These are phyloP conservation scores for Phytophthora meadii DNA, from an alignment of 352 stramenopile genomes.

Conservation along the genomic window DNA sequence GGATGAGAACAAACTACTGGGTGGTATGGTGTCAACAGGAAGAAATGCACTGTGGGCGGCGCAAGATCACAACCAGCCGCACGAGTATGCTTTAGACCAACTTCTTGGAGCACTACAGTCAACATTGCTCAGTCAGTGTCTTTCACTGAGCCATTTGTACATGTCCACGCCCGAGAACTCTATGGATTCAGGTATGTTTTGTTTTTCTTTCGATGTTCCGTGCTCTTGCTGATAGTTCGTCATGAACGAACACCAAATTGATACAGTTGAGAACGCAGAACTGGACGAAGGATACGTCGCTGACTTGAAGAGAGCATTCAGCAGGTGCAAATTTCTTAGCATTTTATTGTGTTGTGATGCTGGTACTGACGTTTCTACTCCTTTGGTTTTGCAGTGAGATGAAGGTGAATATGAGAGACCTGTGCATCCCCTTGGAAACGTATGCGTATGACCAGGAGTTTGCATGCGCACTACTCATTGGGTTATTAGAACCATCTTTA, in stretches of 20 bases:
- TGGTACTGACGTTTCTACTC: conserved; percentile 10
- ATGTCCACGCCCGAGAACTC: conserved; percentile 82
- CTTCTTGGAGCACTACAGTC: conserved; percentile 74
- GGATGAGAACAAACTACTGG: conserved; percentile 72
- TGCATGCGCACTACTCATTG: conserved; percentile 70
- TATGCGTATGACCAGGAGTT: conserved; percentile 88
- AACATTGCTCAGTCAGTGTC: conserved; percentile 69
- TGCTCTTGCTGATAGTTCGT: conserved; percentile 2
- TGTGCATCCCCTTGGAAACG: conserved; percentile 84
- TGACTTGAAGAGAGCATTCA: conserved; percentile 61
- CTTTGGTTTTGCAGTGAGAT: conserved; percentile 62
- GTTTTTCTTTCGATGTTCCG: background rate
- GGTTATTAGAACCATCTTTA: conserved; percentile 71
- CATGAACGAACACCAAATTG: background rate
- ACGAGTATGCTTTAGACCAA: conserved; percentile 68
- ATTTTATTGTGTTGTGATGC: background rate
- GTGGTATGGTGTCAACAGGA: conserved; percentile 54
- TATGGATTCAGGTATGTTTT: conserved; percentile 51
- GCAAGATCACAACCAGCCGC: conserved; percentile 46
- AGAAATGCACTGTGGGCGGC: conserved; percentile 41
- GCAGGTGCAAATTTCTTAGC: conserved; percentile 28
- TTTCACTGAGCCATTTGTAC: conserved; percentile 76
- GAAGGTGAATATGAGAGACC: conserved; percentile 84
- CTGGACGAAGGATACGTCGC: conserved; percentile 78
- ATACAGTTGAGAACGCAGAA: conserved; percentile 48